These are phyloP conservation scores for Strobilomyces dryophilus DNA, from an alignment of 768 basidiomycete species.

Conservation along the genomic window DNA sequence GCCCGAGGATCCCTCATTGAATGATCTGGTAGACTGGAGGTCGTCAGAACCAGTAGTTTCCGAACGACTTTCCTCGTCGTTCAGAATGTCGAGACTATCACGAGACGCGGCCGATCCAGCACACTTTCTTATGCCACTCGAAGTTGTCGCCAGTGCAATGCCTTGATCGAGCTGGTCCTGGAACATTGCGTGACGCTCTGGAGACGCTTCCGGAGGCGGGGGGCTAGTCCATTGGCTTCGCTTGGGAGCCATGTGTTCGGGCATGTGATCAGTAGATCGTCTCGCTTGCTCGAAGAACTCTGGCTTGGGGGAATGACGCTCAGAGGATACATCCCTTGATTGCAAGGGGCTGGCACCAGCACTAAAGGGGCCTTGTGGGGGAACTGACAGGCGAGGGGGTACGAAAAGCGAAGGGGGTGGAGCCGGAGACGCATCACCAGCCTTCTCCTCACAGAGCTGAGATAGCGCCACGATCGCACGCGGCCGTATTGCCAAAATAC, in stretches of 20 bases:
- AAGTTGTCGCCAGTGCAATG: conserved; percentile 64
- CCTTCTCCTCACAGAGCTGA: conserved; percentile 89
- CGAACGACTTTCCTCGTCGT: conserved; percentile 61
- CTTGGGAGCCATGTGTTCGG: conserved; percentile 79
- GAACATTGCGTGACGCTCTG: conserved; percentile 61
- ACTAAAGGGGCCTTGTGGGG: conserved; percentile 69
- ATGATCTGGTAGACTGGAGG: conserved; percentile 63
- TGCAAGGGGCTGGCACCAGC: conserved; percentile 60
- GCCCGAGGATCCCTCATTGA: conserved; percentile 45
- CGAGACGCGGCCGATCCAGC: conserved; percentile 51
- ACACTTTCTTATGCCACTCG: conserved; percentile 55
- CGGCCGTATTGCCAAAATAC: conserved; percentile 76
- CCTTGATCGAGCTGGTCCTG: conserved; percentile 64
- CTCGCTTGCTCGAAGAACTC: conserved; percentile 44
- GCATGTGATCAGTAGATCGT: conserved; percentile 33
- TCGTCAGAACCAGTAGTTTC: conserved; percentile 66
- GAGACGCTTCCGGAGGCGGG: conserved; percentile 72
- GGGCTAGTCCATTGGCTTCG: conserved; percentile 83
- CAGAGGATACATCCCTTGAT: conserved; percentile 39
- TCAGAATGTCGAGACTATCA: conserved; percentile 54
- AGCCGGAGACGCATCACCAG: conserved; percentile 41
- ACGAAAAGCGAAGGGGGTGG: conserved; percentile 39
- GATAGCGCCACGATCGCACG: conserved; percentile 79
- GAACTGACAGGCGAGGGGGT: conserved; percentile 44
- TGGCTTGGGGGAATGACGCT: conserved; percentile 49